Base-by-base conservation (phyloP, 2,329 filamentous ascomycete species). In the Calycina herbarum region DNA sequence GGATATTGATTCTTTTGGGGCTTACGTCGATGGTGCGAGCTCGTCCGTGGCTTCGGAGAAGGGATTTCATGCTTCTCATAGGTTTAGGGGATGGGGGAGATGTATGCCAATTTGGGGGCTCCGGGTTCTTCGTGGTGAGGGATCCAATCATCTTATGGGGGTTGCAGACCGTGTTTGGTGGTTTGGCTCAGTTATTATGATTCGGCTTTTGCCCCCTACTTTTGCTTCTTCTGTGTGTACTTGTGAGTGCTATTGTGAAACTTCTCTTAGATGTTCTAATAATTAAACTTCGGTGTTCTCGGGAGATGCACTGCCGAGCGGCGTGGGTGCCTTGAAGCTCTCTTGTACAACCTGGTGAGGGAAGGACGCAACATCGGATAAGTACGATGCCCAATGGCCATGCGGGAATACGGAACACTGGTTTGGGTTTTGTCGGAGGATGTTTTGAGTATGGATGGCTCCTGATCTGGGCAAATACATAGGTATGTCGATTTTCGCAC, bases 181-280 rank as follows among this genome's bases (percentile, higher is more conserved):
- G 51, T 27, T 11, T 63, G 61, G 8, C 57, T 57, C 54, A 33
- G 61, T 42, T 42, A 58, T 38, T 45, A 58, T 27, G 31, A 63
- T 45, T 58, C 51, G 56, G 61, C 51, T 13, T 63, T 63, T 63
- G 61, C 31, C 56, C 56, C 61, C 35, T 56, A 63, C 5, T 54
- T 57, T 38, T 62, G 20, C 20, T 57, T 51, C 20, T 51, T 24
- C 45, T 5, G 17, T 51, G n/a, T 3, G 6, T 20, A 8, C 5
- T 51, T 6, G 42, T 45, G 42, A 45, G 10, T 51, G 8, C 10
- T 24, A n/a, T 51, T 38, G 35, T 38, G 10, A 15, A 38, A 38
- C 2, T 38, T 38, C 35, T 38, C 35, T 38, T 38, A 4, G 7
- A 3, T 38, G 13, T 38, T 38, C 35, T 5, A 38, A 13, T 33